Evolutionary conservation across 2,329 filamentous ascomycete species (phyloP), one percentile per base, ranked within the genome.

Genomic region (Diaporthe sp.): DNA sequence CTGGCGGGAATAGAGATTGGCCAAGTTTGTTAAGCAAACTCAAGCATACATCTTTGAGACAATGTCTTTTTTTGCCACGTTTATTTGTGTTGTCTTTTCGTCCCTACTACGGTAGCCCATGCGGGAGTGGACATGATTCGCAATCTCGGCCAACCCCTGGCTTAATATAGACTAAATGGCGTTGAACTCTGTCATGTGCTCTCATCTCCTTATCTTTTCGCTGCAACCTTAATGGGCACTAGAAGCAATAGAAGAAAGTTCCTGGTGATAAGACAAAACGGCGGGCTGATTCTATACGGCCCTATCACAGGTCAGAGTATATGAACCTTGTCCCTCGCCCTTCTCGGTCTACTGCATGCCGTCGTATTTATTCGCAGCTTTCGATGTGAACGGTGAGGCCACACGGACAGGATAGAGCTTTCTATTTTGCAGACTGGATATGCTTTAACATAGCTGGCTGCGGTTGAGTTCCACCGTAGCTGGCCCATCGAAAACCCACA

Each of bases 161-260:
- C 64, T 54, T 28, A 54, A 40, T 54, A 40, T 68, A 68, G 33
- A 38, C 45, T 67, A 68, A 52, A 38, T 30, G 47, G 64, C 15
- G 4, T 40, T 28, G 4, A 54, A 54, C 33, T 40, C n/a, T 28
- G 47, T 40, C 64, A 28, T 52, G 28, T 54, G 30, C 3, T 17
- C 64, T 54, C 64, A 19, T 10, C 47, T n/a, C 22, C 22, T 68
- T 54, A 45, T 54, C 33, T 68, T 6, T 54, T 28, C 30, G 13
- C 30, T 67, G 45, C 13, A 67, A 38, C 45, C 64, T 52, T 68
- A 52, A 40, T 19, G 22, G 47, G 9, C 33, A 40, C 60, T 66
- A 66, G 60, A 47, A 45, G 17, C 28, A 58, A 38, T 30, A 17
- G 38, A 30, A 45, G 17, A 40, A 40, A 17, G 9, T 40, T 38